phyloP scores from a whole-genome alignment of 768 basidiomycete genomes.

The Suillus subaureus region DNA sequence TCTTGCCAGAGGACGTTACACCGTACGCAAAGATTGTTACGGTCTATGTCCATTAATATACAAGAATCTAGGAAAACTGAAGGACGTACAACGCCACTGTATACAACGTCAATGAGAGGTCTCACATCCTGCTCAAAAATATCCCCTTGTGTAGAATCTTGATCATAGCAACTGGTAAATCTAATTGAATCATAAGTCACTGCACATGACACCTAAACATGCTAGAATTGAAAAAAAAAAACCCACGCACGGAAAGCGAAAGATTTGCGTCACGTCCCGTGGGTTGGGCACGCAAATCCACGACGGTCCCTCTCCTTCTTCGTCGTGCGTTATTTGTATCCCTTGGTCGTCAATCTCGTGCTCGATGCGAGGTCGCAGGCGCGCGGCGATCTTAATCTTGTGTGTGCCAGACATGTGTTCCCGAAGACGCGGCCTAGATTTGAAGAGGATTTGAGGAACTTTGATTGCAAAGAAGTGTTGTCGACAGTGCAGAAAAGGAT shows the following conservation, averaged over 20 bases:
- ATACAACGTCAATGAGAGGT: slow-evolving; percentile 79
- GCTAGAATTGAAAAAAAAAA: slow-evolving; percentile 7
- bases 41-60: slow-evolving; percentile 46
- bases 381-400: slow-evolving; percentile 73
- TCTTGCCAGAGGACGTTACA: slow-evolving; percentile 90
- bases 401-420: slow-evolving; percentile 28
- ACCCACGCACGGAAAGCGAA: slow-evolving; percentile 69
- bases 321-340: slow-evolving; percentile 51
- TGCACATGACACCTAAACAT: background rate
- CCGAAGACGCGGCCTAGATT: background rate
- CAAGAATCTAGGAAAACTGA: background rate
- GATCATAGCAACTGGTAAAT: slow-evolving; percentile 77
- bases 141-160: slow-evolving; percentile 68
- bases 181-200: slow-evolving; percentile 36
- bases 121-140: slow-evolving; percentile 77
- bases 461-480: slow-evolving; percentile 1
- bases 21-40: slow-evolving; percentile 91
- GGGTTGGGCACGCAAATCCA: slow-evolving; percentile 72
- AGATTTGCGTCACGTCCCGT: slow-evolving; percentile 66
- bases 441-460: background rate
- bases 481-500: background rate
- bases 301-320: slow-evolving; percentile 38
- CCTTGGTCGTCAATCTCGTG: slow-evolving; percentile 65
- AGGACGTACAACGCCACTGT: slow-evolving; percentile 66
- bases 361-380: slow-evolving; percentile 65